Base-by-base conservation (phyloP, 345 rosid species). In the Gossypium sturtianum region DNA sequence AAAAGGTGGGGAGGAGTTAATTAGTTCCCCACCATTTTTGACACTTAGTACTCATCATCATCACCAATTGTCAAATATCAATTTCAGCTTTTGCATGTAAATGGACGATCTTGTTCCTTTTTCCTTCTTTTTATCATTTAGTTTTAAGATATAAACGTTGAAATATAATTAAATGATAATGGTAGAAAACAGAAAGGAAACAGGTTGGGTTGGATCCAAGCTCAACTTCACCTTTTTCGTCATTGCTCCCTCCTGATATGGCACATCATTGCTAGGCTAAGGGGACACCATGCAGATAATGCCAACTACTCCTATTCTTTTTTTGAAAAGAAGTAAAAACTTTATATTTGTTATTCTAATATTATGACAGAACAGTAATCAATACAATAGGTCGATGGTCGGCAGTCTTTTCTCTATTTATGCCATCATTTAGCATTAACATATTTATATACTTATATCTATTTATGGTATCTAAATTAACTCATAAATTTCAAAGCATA, bases 51-150 rank as follows among this genome's bases (percentile, higher is more conserved):
- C 2, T 66, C 54, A 51, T 12, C 17, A 45, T 45, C 66, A 25
- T 66, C 34, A 66, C 8, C 54, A 43, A 9, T 22, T 70, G 74
- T 70, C 74, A 12, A 29, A 54, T 49, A 68, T 71, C 74, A 56
- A 71, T 41, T 34, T 71, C 65, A 71, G 19, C 41, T 53, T 57
- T 71, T 54, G 43, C 54, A 56, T 23, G 45, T 58, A 57, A 57
- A 41, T 44, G 66, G 56, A 47, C 56, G 23, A 48, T 47, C 71
- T 12, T 45, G 7, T 47, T 44, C 29, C 13, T 57, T 20, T 45
- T 22, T 20, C 22, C 47, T 8, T 12, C 13, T 7, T 45, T 66
- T 8, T 62, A 34, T 61, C 41, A 25, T 25, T 60, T 12, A 25
- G 15, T 66, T 66, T 7, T 7, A 10, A 54, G 61, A 56, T 65